These are phyloP conservation scores for Ascochyta viciae-villosae DNA, from an alignment of 2,329 filamentous ascomycete species.

Conservation along the genomic window DNA sequence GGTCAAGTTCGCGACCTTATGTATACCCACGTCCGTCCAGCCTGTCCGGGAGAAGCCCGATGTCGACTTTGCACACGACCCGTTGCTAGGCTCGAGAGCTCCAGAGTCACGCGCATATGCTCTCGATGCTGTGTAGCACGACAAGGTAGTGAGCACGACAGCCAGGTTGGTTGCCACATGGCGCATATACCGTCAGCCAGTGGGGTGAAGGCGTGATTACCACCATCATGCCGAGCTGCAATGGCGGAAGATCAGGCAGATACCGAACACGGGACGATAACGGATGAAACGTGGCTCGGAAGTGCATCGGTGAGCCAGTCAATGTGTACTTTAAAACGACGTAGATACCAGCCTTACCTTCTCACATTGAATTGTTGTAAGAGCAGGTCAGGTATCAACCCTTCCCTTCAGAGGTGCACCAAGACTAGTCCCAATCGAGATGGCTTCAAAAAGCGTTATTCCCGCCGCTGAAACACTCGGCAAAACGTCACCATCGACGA, in stretches of 20 bases:
- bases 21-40: constrained; percentile 2
- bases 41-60: background rate
- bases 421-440: constrained; percentile 16
- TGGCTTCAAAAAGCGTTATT: constrained; percentile 26
- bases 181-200: constrained; percentile 37
- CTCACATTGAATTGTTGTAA: background rate
- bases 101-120: background rate
- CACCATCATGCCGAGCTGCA: constrained; percentile 14
- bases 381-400: background rate
- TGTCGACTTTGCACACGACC: background rate
- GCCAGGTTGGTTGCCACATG: constrained; percentile 17
- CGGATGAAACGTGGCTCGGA: constrained; percentile 4
- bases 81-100: background rate
- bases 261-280: constrained; percentile 18
- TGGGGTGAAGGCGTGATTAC: constrained; percentile 44
- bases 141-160: constrained; percentile 25
- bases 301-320: background rate
- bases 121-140: background rate
- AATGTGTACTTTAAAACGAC: constrained; percentile 14
- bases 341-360: background rate
- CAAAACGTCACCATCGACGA: constrained; percentile 16
- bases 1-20: background rate
- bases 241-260: constrained; percentile 7
- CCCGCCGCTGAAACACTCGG: constrained; percentile 22
- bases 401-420: background rate